Evolutionary conservation across 1,284 basidiomycete species (phyloP), one percentile per base, ranked within the genome.

Genomic region (Afroboletus lepidellus): DNA sequence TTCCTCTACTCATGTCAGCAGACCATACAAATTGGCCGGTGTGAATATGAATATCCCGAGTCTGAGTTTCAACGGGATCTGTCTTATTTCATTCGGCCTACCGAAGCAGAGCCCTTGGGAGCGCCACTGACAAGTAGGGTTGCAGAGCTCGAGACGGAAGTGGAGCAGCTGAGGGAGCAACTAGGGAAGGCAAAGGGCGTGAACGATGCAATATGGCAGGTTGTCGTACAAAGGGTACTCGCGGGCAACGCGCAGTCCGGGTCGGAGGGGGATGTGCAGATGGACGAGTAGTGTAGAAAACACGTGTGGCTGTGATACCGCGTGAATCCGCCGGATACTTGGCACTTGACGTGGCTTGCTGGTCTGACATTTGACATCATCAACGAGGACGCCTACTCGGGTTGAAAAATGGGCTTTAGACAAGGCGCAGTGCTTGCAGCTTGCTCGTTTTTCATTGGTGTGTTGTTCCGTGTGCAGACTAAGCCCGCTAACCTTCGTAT

Each of bases 121-220:
- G 60, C 64, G 0, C 72, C 77, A 4, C 67, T 81, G 51, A 77
- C 83, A 54, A 70, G 77, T 20, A 81, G 78, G 38, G 76, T 92
- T 9, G 65, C 77, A n/a, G 82, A 85, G 57, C 79, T 95, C 1
- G 85, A 92, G 67, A 70, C 73, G 3, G 91, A 95, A 66, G 78
- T 93, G 9, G 74, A 75, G 48, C 72, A 69, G 21, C 69, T 94
- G 52, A 79, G 77, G 30, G 78, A 81, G 42, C 85, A 92, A 57
- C 73, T 96, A 1, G 82, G 81, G 24, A 86, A 84, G 65, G 93
- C 93, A 5, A 90, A 91, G 63, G 81, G 84, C 30, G 78, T 94
- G 52, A 96, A 95, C 60, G 91, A 94, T 63, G 78, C 81, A 47
- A 94, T 95, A 87, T 95, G 93, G 93, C 87, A 89, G 59, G 81